Evolutionary conservation across 1,139 yeast genomes (phyloP).

Genomic region (Lodderomyces parapsilosis): DNA sequence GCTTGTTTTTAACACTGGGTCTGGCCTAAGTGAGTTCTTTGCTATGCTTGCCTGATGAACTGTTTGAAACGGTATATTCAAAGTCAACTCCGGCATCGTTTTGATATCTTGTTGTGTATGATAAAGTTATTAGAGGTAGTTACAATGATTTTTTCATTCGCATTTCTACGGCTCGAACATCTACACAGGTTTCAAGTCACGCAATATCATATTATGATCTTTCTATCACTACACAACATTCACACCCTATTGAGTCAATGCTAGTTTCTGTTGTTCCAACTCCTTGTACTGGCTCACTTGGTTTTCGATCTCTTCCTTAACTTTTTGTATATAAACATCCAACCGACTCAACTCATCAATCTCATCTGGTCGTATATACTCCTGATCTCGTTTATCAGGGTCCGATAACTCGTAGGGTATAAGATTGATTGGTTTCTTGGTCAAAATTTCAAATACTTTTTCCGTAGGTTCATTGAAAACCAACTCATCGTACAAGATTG

Average conservation of each 20-base stretch:
- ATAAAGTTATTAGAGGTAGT: no score
- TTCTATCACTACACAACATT: no score
- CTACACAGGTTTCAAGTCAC: no score
- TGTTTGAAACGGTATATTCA: conserved; percentile 54
- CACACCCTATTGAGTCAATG: conserved; percentile 1
- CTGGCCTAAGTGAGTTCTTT: conserved; percentile 59
- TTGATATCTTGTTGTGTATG: no score
- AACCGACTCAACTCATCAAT: conserved; percentile 76
- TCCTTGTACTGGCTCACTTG: conserved; percentile 52
- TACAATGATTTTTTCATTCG: no score
- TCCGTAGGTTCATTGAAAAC: conserved; percentile 98
- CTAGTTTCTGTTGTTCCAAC: conserved; percentile 36
- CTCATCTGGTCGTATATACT: conserved; percentile 52
- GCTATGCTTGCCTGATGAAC: conserved; percentile 65
- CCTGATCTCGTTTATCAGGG: conserved; percentile 42
- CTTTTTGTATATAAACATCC: conserved; percentile 62
- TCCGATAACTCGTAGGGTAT: conserved; percentile 60
- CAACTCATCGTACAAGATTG: conserved; percentile 82
- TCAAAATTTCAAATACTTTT: conserved; percentile 72
- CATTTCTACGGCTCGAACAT: no score
- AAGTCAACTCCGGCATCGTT: conserved; percentile 7
- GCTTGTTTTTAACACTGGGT: conserved; percentile 70
- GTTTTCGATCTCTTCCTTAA: conserved; percentile 55
- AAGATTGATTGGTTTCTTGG: conserved; percentile 71
- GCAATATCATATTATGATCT: no score